phyloP scores from a whole-genome alignment of 2,329 filamentous ascomycete genomes.

The Trichoderma atroviride region DNA sequence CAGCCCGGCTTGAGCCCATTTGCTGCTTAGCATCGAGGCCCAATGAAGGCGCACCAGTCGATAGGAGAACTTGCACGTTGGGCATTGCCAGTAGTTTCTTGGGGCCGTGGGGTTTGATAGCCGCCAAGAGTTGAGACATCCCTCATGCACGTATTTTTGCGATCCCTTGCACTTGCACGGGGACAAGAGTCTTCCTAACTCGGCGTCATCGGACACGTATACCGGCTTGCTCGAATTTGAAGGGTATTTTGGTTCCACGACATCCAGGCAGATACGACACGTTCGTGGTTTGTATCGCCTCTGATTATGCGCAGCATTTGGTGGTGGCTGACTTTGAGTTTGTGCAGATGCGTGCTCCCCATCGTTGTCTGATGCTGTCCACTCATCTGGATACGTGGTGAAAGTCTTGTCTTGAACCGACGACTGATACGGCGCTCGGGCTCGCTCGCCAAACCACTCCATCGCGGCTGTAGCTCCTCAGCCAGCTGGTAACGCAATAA shows the following conservation, averaged over 20 bases:
- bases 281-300: constrained; percentile 69
- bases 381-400: background rate
- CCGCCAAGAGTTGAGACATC: constrained; percentile 83
- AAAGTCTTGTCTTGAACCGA: constrained; percentile 15
- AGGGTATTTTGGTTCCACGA: constrained; percentile 54
- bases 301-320: constrained; percentile 14
- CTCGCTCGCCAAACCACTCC: constrained; percentile 23
- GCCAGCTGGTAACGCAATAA: background rate
- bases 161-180: constrained; percentile 94
- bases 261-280: constrained; percentile 89
- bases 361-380: background rate
- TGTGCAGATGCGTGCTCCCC: constrained; percentile 1
- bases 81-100: constrained; percentile 83
- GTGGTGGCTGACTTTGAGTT: constrained; percentile 2
- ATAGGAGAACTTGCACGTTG: constrained; percentile 85
- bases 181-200: constrained; percentile 76
- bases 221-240: constrained; percentile 41
- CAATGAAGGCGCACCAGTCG: constrained; percentile 75
- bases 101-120: constrained; percentile 65
- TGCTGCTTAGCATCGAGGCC: constrained; percentile 70
- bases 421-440: constrained; percentile 12
- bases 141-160: constrained; percentile 91
- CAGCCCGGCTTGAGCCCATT: constrained; percentile 66
- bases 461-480: background rate
- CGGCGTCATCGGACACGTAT: constrained; percentile 74